A percentile compares a stretch with the other conserved stretches of the same genome.
phyloP scores from a whole-genome alignment of 2,329 filamentous ascomycete genomes.

The Cladosporium sp. region DNA sequence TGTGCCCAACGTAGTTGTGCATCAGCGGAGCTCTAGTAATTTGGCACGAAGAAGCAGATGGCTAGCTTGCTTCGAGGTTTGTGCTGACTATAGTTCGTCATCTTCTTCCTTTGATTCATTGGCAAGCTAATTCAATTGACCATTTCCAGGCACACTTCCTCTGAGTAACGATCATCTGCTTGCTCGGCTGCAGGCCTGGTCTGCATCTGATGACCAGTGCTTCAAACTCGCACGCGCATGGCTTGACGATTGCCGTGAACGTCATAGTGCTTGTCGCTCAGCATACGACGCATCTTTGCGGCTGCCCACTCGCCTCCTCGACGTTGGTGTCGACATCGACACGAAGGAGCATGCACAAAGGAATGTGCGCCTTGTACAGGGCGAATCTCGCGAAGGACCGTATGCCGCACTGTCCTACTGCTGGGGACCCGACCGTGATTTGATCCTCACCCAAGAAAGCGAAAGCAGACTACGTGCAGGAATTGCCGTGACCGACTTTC shows the following conservation, averaged over 20 bases:
- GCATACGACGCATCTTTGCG: background rate
- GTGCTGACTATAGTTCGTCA: slow-evolving; percentile 16
- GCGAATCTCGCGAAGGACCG: background rate
- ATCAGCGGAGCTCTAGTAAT: background rate
- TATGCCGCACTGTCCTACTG: background rate
- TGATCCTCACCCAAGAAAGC: background rate
- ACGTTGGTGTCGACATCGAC: background rate
- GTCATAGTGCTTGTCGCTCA: background rate
- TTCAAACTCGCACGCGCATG: slow-evolving; percentile 3
- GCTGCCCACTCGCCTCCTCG: background rate
- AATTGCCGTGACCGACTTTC: background rate
- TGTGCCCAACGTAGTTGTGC: background rate
- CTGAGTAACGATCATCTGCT: background rate
- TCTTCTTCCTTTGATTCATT: background rate
- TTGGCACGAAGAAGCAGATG: background rate
- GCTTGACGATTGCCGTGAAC: background rate
- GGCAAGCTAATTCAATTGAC: background rate
- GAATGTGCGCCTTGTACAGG: background rate
- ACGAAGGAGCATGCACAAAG: background rate
- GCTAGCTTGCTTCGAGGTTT: slow-evolving; percentile 23
- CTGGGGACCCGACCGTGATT: background rate
- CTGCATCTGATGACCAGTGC: background rate
- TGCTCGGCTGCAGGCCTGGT: background rate
- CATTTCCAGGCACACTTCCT: background rate
- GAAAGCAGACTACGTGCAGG: background rate